These are phyloP conservation scores for Penicillium cinerascens DNA, from an alignment of 495 filamentous ascomycete genomes.

Conservation along the genomic window DNA sequence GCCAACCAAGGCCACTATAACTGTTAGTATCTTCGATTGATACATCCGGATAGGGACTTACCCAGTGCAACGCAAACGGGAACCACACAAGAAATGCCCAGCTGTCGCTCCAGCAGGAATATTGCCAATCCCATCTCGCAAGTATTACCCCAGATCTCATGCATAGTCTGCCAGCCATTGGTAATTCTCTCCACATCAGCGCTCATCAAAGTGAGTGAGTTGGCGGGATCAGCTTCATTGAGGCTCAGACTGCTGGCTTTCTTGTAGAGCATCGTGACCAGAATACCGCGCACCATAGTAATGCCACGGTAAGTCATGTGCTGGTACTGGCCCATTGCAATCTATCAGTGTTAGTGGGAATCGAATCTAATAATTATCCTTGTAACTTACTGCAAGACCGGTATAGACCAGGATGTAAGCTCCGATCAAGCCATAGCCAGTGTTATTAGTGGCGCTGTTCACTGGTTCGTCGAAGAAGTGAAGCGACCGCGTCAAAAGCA, in stretches of 20 bases:
- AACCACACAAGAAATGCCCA: slow-evolving; percentile 49
- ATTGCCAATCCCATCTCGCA: slow-evolving; percentile 59
- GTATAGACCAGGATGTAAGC: slow-evolving; percentile 59
- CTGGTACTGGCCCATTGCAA: slow-evolving; percentile 47
- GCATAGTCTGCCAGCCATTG: slow-evolving; percentile 44
- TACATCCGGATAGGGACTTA: slow-evolving; percentile 6
- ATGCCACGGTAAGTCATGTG: slow-evolving; percentile 56
- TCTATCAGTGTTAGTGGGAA: slow-evolving; percentile 14
- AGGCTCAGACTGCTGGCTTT: slow-evolving; percentile 43
- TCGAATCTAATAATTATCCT: slow-evolving; percentile 30
- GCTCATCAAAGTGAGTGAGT: slow-evolving; percentile 59
- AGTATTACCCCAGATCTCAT: slow-evolving; percentile 58
- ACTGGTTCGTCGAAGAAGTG: slow-evolving; percentile 42
- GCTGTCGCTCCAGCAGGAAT: slow-evolving; percentile 52
- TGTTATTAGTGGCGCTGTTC: slow-evolving; percentile 38
- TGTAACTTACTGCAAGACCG: slow-evolving; percentile 59
- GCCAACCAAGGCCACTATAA: slow-evolving; percentile 28
- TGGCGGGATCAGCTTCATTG: slow-evolving; percentile 44
- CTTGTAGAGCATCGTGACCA: slow-evolving; percentile 56
- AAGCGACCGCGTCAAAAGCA: slow-evolving; percentile 56
- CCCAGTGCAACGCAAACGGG: slow-evolving; percentile 53
- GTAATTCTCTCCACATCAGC: slow-evolving; percentile 57
- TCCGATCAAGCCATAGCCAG: slow-evolving; percentile 64
- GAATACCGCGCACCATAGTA: slow-evolving; percentile 56
- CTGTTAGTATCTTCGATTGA: background rate